phyloP scores from a whole-genome alignment of 495 filamentous ascomycete genomes.

The Neurospora tetraspora region DNA sequence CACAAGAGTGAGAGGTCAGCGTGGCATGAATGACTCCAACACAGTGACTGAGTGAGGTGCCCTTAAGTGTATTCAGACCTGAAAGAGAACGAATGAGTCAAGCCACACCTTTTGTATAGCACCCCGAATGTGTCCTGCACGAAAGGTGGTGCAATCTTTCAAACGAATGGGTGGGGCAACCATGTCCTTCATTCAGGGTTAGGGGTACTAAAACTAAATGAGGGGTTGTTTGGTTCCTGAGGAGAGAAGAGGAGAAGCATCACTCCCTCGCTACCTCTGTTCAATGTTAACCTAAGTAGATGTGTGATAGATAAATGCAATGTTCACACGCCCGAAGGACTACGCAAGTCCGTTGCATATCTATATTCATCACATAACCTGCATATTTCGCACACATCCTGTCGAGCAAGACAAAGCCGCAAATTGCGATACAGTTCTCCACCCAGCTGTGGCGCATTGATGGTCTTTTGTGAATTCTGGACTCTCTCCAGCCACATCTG shows the following conservation, averaged over 20 bases:
- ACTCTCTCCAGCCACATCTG: neutral
- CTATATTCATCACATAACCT: too few species aligned
- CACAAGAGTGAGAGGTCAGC: constrained; percentile 14
- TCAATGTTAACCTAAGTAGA: neutral
- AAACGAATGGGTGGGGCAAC: neutral
- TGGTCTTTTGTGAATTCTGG: neutral
- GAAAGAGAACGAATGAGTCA: neutral
- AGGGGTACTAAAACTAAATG: neutral
- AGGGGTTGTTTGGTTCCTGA: neutral
- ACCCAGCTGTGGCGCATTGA: neutral
- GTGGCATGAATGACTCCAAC: constrained; percentile 13
- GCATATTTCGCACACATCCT: neutral
- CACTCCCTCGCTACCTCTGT: neutral
- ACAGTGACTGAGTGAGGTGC: neutral
- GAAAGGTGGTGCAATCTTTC: neutral
- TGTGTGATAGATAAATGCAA: too few species aligned
- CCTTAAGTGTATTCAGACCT: neutral
- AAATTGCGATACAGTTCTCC: neutral
- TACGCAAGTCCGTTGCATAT: too few species aligned
- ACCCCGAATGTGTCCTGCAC: too few species aligned
- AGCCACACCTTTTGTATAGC: neutral
- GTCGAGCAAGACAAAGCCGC: neutral
- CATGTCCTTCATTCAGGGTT: neutral
- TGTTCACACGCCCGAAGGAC: too few species aligned
- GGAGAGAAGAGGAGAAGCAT: neutral